Base-by-base conservation (phyloP, 495 filamentous ascomycete species). In the Amphirosellinia nigrospora region DNA sequence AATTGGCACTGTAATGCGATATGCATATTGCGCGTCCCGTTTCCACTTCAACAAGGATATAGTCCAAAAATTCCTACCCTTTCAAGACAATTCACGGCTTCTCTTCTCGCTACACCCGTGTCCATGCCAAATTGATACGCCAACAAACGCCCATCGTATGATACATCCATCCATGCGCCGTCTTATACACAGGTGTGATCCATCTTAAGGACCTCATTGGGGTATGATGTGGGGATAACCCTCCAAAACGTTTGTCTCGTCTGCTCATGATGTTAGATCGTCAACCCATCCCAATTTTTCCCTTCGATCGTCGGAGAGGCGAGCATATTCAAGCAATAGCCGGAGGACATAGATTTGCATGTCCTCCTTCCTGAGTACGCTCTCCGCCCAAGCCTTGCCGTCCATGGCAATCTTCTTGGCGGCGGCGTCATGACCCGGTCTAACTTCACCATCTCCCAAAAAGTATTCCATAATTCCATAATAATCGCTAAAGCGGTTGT, bases 401-500 rank as follows among this genome's bases (percentile, higher is more conserved):
- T 86, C 85, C 63, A 78, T 78, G 23, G 92, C 91, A 56, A 94
- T 90, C 69, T 82, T 81, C 77, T 86, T 81, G 0, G 89, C 92
- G 53, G 83, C 84, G 1, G 78, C 78, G 71, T 92, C 90, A 70
- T 91, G 88, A 13, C 79, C 80, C 16, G 76, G 69, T 8, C 81
- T 74, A 60, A 72, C 72, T 32, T 82, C 78, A 5, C 80, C 77
- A 53, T 81, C 84, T 15, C 92, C 92, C 4, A 93, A 71, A 76
- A 95, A 94, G 74, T 94, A 95, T 67, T 92, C 89, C 85, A 96
- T 88, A 15, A 96, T 86, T 2, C 88, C 89, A 63, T 89, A 94
- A 55, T 93, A 81, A 75, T 96, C 93, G 43, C 88, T 83, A 70
- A 91, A 94, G 16, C 89, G 85, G 74, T 90, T 94, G 74, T 95